phyloP scores from a whole-genome alignment of 805 yeast genomes.

The Grigorovia humatica region DNA sequence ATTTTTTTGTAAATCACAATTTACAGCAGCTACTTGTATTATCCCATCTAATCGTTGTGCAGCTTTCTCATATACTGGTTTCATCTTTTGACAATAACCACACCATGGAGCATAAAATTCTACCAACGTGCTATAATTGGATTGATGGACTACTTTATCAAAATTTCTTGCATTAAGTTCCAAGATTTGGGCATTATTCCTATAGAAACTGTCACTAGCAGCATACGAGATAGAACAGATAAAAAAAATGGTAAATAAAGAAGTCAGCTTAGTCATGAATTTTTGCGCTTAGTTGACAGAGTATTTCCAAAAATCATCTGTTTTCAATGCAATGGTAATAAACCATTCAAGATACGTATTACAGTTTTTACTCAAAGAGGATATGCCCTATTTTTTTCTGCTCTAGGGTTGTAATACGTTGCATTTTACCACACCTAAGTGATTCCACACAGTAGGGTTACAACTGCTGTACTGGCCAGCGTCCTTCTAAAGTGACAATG shows the following conservation, averaged over 20 bases:
- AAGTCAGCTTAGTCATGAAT: background rate
- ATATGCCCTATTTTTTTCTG: background rate
- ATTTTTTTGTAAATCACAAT: conserved; percentile 68
- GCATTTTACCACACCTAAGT: background rate
- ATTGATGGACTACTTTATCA: conserved; percentile 49
- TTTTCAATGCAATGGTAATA: too few relatives aligned
- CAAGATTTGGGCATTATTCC: conserved; percentile 26
- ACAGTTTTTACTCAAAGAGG: too few relatives aligned
- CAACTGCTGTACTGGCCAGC: too few relatives aligned
- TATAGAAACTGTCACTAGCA: conserved; percentile 18
- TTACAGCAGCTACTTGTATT: conserved; percentile 67
- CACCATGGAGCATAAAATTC: conserved; percentile 98
- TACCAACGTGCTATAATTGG: conserved; percentile 73
- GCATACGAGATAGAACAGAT: background rate
- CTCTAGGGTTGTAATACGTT: background rate
- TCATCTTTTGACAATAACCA: conserved; percentile 76
- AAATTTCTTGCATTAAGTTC: conserved; percentile 52
- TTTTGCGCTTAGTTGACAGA: too few relatives aligned
- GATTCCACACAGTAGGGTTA: background rate
- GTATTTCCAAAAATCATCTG: too few relatives aligned
- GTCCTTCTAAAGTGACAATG: too few relatives aligned
- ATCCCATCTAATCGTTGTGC: conserved; percentile 49
- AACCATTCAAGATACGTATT: too few relatives aligned
- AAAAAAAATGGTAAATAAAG: background rate
- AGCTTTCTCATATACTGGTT: conserved; percentile 52